phyloP scores from a whole-genome alignment of 257 asterid species.

The Coffea canephora region DNA sequence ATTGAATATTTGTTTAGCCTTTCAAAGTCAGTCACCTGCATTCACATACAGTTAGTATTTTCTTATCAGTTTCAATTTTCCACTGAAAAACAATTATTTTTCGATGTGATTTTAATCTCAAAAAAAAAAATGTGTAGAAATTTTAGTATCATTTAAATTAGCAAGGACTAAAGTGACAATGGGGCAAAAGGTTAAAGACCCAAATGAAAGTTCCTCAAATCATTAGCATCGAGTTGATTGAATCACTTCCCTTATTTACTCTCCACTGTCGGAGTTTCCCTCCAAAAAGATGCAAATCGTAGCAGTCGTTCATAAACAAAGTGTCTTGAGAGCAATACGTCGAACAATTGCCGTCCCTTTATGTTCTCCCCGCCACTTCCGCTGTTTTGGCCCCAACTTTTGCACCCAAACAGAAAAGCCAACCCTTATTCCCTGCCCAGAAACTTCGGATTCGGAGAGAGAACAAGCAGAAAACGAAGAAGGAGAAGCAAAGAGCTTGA shows the following conservation, averaged over 20 bases:
- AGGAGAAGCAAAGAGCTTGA: slow-evolving; percentile 40
- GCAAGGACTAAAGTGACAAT: not conserved
- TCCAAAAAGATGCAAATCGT: slow-evolving; percentile 38
- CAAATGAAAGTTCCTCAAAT: too few species aligned
- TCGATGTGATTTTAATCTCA: too few species aligned
- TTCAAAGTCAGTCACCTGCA: not conserved
- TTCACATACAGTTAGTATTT: not conserved
- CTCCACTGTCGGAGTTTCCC: not conserved
- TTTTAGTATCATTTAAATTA: not conserved
- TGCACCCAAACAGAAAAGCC: slow-evolving; percentile 34
- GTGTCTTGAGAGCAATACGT: slow-evolving; percentile 39
- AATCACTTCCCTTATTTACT: not conserved
- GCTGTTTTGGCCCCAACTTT: slow-evolving; percentile 23
- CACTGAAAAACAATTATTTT: too few species aligned
- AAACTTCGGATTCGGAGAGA: slow-evolving; percentile 29
- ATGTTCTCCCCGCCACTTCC: slow-evolving; percentile 10
- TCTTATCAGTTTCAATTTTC: not conserved
- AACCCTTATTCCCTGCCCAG: slow-evolving; percentile 8
- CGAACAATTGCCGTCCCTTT: slow-evolving; percentile 38
- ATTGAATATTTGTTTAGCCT: not conserved
- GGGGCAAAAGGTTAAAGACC: not conserved
- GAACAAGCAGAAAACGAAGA: slow-evolving; percentile 22
- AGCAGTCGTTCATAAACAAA: slow-evolving; percentile 28
- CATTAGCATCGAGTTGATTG: not conserved
- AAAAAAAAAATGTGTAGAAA: too few species aligned